These are phyloP conservation scores for Peniophora sp. DNA, from an alignment of 1,284 basidiomycete genomes.

Conservation along the genomic window DNA sequence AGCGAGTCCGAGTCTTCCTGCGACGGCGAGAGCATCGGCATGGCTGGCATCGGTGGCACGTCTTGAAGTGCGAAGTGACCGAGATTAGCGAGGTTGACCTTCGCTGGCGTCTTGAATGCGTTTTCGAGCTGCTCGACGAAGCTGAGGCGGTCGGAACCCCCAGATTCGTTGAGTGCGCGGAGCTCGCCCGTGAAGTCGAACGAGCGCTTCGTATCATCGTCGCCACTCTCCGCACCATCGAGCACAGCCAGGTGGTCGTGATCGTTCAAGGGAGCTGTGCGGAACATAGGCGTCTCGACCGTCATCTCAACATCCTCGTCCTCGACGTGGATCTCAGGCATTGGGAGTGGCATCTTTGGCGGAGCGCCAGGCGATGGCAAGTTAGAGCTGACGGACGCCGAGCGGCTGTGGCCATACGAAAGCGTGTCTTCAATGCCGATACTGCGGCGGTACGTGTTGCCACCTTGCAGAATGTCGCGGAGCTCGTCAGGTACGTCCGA, in stretches of 20 bases:
- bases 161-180: constrained; percentile 59
- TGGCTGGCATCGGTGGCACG: constrained; percentile 36
- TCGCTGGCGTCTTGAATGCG: constrained; percentile 68
- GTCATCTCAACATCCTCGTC: constrained; percentile 6
- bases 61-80: constrained; percentile 16
- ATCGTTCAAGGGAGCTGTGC: constrained; percentile 33
- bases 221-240: constrained; percentile 37
- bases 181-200: constrained; percentile 86
- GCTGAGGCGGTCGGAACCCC: constrained; percentile 59
- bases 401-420: constrained; percentile 21
- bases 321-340: constrained; percentile 10
- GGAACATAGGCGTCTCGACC: constrained; percentile 33
- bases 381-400: neutral
- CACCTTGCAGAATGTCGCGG: constrained; percentile 48
- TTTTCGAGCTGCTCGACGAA: constrained; percentile 79
- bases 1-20: neutral
- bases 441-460: constrained; percentile 22
- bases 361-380: constrained; percentile 34
- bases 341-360: constrained; percentile 31
- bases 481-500: constrained; percentile 74
- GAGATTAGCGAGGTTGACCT: constrained; percentile 38
- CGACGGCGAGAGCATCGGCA: constrained; percentile 14
- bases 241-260: constrained; percentile 36
- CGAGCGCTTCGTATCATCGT: constrained; percentile 66
- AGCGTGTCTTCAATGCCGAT: constrained; percentile 31